A percentile compares a stretch with the other conserved stretches of the same genome.
These are phyloP conservation scores for Acanthamoeba royreba DNA, from an alignment of 208 protist genomes.

Conservation along the genomic window DNA sequence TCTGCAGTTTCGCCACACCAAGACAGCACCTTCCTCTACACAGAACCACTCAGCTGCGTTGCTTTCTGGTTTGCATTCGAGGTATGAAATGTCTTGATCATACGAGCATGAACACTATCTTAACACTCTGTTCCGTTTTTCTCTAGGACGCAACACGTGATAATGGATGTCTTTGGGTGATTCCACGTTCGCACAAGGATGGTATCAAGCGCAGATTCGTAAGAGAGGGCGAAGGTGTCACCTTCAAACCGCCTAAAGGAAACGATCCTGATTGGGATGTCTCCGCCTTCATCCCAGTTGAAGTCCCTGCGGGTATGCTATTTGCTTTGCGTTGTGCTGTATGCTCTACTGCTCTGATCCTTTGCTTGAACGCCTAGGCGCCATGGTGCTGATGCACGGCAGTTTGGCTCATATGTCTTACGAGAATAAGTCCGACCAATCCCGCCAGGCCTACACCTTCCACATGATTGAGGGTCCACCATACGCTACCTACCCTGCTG, in stretches of 20 bases:
- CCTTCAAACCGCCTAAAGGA: constrained; percentile 10
- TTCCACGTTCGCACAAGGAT: constrained; percentile 72
- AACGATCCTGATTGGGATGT: neutral
- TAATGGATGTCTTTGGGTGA: constrained; percentile 82
- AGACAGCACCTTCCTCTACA: constrained; percentile 83
- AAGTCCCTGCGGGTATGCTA: neutral
- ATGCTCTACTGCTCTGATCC: constrained; percentile 49
- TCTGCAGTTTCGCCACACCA: constrained; percentile 78
- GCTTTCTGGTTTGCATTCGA: constrained; percentile 86
- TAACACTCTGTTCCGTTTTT: too few species aligned
- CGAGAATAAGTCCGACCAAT: constrained; percentile 63
- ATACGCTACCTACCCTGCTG: constrained; percentile 5
- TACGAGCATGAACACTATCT: too few species aligned
- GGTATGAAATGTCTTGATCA: too few species aligned
- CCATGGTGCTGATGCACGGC: constrained; percentile 74
- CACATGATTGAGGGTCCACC: constrained; percentile 77
- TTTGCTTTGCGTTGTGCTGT: neutral
- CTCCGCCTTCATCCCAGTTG: neutral
- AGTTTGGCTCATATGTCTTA: constrained; percentile 73
- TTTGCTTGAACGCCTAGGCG: constrained; percentile 1
- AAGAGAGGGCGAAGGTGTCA: neutral
- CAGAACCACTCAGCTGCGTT: constrained; percentile 59
- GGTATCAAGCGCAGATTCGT: constrained; percentile 50
- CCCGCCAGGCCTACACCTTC: constrained; percentile 79
- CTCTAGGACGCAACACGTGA: constrained; percentile 73